These are phyloP conservation scores for Aspergillus pseudoterreus DNA, from an alignment of 2,329 filamentous ascomycete species.

Conservation along the genomic window DNA sequence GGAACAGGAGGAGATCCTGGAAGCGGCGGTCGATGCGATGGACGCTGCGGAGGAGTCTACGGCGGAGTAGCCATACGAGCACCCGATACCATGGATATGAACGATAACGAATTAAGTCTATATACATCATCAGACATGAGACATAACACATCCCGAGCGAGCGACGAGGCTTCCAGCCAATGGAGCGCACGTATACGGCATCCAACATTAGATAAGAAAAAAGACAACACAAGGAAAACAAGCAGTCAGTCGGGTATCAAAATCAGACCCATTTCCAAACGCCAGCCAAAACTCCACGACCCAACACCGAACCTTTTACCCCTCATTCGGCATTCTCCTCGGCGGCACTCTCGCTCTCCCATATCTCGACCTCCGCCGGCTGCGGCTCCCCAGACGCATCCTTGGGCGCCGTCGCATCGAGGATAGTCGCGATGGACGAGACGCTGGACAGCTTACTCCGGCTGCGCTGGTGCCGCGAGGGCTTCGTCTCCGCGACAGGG, in stretches of 20 bases:
- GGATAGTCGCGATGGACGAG: constrained; percentile 23
- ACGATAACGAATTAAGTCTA: neutral
- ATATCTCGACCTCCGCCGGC: constrained; percentile 53
- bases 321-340: constrained; percentile 42
- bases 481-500: constrained; percentile 14
- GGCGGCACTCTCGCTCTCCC: constrained; percentile 66
- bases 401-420: constrained; percentile 17
- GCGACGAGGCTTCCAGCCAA: neutral
- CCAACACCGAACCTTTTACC: neutral
- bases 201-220: neutral
- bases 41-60: constrained; percentile 14
- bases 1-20: constrained; percentile 28
- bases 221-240: neutral
- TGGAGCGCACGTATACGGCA: neutral
- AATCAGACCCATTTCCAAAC: neutral
- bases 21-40: constrained; percentile 26
- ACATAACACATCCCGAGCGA: constrained; percentile 1
- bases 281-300: neutral
- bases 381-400: constrained; percentile 49
- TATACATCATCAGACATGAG: constrained; percentile 9
- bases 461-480: neutral
- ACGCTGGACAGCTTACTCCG: constrained; percentile 20
- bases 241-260: neutral
- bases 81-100: neutral
- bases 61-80: neutral